These are phyloP conservation scores for Chenopodium quinoa DNA, from an alignment of 148 eudicot species.

Conservation along the genomic window DNA sequence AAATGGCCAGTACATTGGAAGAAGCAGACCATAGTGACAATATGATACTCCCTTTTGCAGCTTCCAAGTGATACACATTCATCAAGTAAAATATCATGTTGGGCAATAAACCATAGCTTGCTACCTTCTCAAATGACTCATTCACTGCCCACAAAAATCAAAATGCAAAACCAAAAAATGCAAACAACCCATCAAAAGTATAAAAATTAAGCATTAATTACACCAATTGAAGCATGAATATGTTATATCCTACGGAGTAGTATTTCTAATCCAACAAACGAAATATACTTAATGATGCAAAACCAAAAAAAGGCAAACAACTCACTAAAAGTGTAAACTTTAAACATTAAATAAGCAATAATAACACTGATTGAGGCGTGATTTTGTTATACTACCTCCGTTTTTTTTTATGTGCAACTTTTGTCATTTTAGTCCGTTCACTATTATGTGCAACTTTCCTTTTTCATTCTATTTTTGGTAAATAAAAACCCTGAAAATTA, in stretches of 20 bases:
- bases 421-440: too few species aligned
- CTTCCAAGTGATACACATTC: constrained; percentile 30
- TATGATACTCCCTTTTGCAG: constrained; percentile 24
- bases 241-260: neutral
- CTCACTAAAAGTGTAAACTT: too few species aligned
- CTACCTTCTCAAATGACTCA: constrained; percentile 30
- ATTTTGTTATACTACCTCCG: neutral
- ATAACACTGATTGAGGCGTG: neutral
- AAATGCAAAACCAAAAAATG: neutral
- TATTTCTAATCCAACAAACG: too few species aligned
- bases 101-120: constrained; percentile 29
- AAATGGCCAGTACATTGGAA: constrained; percentile 27
- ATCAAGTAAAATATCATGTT: constrained; percentile 35
- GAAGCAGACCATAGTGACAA: constrained; percentile 28
- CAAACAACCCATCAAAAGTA: neutral
- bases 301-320: too few species aligned
- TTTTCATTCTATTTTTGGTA: too few species aligned
- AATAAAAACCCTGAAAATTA: too few species aligned
- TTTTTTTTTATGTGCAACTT: too few species aligned
- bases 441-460: too few species aligned
- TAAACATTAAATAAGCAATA: too few species aligned
- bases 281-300: too few species aligned
- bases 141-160: constrained; percentile 26
- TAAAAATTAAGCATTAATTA: neutral
- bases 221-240: neutral